Conservation (phyloP, 805 yeast species). For the Candida coquimbonensis region DNA sequence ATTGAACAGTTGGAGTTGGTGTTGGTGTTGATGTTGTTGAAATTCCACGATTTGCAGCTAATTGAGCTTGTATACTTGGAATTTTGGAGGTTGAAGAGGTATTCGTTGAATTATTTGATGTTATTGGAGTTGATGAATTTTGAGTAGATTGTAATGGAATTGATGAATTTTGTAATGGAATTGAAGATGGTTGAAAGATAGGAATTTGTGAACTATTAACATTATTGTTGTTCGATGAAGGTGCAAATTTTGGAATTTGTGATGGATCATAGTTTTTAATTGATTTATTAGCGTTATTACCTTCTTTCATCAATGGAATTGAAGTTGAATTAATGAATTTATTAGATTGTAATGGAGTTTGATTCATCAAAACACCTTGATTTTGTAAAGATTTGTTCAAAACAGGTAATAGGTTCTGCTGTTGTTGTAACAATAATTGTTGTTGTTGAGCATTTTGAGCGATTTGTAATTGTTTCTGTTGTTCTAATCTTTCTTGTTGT, state of each 20-base stretch:
- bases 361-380: not conserved
- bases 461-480: constrained; percentile 20
- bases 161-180: too few species aligned
- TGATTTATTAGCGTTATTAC: too few species aligned
- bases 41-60: constrained; percentile 29
- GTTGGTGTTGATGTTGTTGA: constrained; percentile 15
- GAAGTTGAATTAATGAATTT: not conserved
- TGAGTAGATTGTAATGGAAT: too few species aligned
- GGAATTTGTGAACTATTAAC: constrained; percentile 4
- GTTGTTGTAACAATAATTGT: not conserved
- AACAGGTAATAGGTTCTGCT: not conserved
- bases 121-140: not conserved
- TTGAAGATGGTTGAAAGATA: constrained; percentile 1
- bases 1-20: constrained; percentile 21
- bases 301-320: not conserved
- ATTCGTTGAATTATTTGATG: not conserved
- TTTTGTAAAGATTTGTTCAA: constrained; percentile 1
- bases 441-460: constrained; percentile 16
- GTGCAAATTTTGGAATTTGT: constrained; percentile 6
- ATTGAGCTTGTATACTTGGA: constrained; percentile 23
- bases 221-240: not conserved
- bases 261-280: constrained; percentile 2
- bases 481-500: constrained; percentile 21
- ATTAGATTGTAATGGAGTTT: constrained; percentile 1
- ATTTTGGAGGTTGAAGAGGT: constrained; percentile 7